Conservation (phyloP, 306 rosid genomes). For the Begonia peltatifolia region DNA sequence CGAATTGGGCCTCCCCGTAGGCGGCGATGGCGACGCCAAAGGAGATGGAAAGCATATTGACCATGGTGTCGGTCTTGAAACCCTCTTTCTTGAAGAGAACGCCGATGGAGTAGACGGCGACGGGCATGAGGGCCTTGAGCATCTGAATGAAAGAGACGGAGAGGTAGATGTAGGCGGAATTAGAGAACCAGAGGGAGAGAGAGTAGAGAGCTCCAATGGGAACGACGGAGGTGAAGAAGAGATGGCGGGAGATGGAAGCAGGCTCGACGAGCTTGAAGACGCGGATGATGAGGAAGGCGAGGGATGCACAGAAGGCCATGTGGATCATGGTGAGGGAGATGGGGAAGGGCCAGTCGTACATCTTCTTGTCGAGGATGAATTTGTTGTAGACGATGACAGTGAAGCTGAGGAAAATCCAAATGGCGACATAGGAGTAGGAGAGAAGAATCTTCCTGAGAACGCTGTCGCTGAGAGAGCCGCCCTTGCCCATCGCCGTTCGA, state of each 20-base stretch:
- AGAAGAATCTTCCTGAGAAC: slow-evolving; percentile 43
- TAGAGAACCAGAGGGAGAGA: slow-evolving; percentile 61
- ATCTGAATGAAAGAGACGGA: slow-evolving; percentile 59
- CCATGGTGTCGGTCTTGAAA: slow-evolving; percentile 35
- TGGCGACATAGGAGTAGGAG: slow-evolving; percentile 48
- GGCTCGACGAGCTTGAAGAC: slow-evolving; percentile 46
- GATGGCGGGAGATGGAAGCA: slow-evolving; percentile 33
- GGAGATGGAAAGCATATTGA: slow-evolving; percentile 60
- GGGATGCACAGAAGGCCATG: slow-evolving; percentile 50
- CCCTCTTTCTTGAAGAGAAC: slow-evolving; percentile 27
- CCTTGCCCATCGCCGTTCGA: slow-evolving; percentile 40
- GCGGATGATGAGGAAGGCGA: slow-evolving; percentile 39
- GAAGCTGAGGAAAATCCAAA: slow-evolving; percentile 66
- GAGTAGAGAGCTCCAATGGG: slow-evolving; percentile 44
- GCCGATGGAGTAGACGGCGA: slow-evolving; percentile 60
- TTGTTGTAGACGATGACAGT: slow-evolving; percentile 68
- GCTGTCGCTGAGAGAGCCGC: slow-evolving; percentile 47
- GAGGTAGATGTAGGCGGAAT: slow-evolving; percentile 63
- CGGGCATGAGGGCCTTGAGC: slow-evolving; percentile 76
- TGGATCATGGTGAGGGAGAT: slow-evolving; percentile 69
- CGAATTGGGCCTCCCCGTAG: slow-evolving; percentile 55
- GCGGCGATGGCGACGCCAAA: slow-evolving; percentile 64
- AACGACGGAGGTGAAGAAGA: slow-evolving; percentile 47
- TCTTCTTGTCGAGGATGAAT: slow-evolving; percentile 60
- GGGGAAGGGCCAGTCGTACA: slow-evolving; percentile 61